Percentiles rank a stretch among this genome's conserved stretches.
Conservation (phyloP, 1,139 yeast species). For the Yamadazyma membranifaciens region DNA sequence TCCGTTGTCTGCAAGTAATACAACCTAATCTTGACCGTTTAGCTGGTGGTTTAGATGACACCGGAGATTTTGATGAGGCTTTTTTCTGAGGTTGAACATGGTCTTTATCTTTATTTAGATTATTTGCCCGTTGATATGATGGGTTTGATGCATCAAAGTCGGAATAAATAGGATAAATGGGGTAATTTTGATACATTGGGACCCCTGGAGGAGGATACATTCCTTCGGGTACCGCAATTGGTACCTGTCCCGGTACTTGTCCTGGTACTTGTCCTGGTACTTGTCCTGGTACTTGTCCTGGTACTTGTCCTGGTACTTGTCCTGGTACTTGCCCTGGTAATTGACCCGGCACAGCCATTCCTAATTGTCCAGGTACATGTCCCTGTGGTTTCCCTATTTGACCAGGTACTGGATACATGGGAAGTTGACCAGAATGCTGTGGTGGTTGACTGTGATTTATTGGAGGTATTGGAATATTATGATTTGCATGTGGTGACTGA, state of each 20-base stretch:
- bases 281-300: background rate
- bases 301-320: background rate
- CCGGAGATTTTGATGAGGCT: background rate
- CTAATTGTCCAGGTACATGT: background rate
- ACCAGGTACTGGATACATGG: too few species aligned
- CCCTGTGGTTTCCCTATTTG: background rate
- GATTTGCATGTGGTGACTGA: too few species aligned
- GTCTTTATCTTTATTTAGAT: background rate
- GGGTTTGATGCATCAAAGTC: background rate
- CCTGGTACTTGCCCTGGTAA: background rate
- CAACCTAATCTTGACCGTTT: constrained; percentile 48
- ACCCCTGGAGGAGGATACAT: background rate
- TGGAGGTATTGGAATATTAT: background rate
- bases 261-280: background rate
- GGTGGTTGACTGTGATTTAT: background rate
- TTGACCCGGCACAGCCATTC: too few species aligned
- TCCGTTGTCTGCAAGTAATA: constrained; percentile 45
- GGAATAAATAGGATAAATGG: constrained; percentile 1
- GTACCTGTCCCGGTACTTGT: background rate
- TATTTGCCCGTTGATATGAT: background rate
- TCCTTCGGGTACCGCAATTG: background rate
- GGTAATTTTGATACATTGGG: constrained; percentile 1
- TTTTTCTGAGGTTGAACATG: background rate
- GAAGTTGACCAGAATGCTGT: background rate
- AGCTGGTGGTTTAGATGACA: constrained; percentile 9